phyloP scores from a whole-genome alignment of 257 asterid species.

The Primulina tabacum region DNA sequence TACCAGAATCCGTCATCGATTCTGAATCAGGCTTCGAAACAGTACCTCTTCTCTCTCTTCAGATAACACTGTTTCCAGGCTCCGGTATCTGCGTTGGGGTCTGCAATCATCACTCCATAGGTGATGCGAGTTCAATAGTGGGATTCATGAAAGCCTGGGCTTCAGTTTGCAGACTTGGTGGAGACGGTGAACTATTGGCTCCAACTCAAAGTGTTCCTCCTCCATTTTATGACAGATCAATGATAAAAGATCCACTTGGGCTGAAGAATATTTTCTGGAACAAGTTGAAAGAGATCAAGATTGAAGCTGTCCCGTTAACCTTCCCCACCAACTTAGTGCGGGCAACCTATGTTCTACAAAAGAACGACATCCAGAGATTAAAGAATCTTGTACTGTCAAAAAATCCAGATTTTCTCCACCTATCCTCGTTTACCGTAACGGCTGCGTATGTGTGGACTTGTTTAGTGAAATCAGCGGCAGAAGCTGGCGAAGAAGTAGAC shows the following conservation, averaged over 20 bases:
- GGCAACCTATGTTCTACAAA: slow-evolving; percentile 28
- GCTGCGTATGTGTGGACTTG: slow-evolving; percentile 40
- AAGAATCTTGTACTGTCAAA: slow-evolving; percentile 21
- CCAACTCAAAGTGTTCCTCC: not conserved
- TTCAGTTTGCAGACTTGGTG: slow-evolving; percentile 15
- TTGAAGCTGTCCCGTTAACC: not conserved
- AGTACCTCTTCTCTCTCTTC: slow-evolving; percentile 28
- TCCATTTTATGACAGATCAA: slow-evolving; percentile 37
- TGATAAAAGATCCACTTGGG: slow-evolving; percentile 37
- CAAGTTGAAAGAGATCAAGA: not conserved
- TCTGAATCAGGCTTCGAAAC: slow-evolving; percentile 1
- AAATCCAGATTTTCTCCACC: slow-evolving; percentile 17
- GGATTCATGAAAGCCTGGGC: slow-evolving; percentile 26
- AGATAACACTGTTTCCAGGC: slow-evolving; percentile 27
- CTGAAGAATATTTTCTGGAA: slow-evolving; percentile 24
- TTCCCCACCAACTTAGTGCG: slow-evolving; percentile 32
- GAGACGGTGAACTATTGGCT: not conserved
- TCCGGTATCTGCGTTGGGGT: slow-evolving; percentile 26
- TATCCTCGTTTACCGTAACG: slow-evolving; percentile 37
- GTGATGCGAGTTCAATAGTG: slow-evolving; percentile 28
- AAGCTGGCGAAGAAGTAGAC: slow-evolving; percentile 21
- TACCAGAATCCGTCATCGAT: slow-evolving; percentile 20
- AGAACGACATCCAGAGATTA: slow-evolving; percentile 27
- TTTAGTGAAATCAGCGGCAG: slow-evolving; percentile 25
- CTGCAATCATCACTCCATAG: slow-evolving; percentile 21